phyloP scores from a whole-genome alignment of 352 stramenopile species.

The Stramenopiles sp. region DNA sequence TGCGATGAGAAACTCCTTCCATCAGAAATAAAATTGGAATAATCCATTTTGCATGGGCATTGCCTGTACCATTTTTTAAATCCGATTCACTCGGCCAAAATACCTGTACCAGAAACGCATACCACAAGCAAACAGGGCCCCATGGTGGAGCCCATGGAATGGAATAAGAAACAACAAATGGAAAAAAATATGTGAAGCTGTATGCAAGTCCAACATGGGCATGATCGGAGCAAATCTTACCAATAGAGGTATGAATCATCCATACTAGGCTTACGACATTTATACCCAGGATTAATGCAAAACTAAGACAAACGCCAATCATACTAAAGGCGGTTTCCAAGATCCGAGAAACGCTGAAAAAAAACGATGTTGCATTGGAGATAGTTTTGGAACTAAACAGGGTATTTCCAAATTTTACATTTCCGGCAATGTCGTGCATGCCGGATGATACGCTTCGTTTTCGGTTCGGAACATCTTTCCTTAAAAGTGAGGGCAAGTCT shows the following conservation, averaged over 20 bases:
- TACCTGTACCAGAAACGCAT: constrained; percentile 53
- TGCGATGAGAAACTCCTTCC: constrained; percentile 60
- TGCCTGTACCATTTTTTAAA: constrained; percentile 48
- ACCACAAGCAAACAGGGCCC: constrained; percentile 62
- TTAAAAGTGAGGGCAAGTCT: too few species aligned
- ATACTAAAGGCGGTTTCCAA: not conserved
- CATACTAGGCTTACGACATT: not conserved
- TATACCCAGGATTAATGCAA: not conserved
- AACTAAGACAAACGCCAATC: not conserved
- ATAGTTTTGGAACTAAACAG: too few species aligned
- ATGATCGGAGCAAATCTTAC: constrained; percentile 22
- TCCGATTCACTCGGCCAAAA: not conserved
- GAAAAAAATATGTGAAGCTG: constrained; percentile 57
- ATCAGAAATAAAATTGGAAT: constrained; percentile 55
- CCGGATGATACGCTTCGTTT: not conserved
- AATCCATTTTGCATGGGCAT: constrained; percentile 46
- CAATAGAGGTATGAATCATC: not conserved
- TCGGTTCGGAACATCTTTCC: not conserved
- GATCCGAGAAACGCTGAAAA: not conserved
- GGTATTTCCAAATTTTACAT: not conserved
- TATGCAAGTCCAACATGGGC: constrained; percentile 61
- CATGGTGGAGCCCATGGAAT: constrained; percentile 61
- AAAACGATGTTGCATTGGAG: not conserved
- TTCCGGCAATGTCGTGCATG: not conserved
- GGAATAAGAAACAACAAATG: constrained; percentile 55